Percentiles rank a stretch among this genome's conserved stretches.
Evolutionary conservation across 108 stramenopile genomes (phyloP).

Genomic region (Pseudonitzschia multiseries): DNA sequence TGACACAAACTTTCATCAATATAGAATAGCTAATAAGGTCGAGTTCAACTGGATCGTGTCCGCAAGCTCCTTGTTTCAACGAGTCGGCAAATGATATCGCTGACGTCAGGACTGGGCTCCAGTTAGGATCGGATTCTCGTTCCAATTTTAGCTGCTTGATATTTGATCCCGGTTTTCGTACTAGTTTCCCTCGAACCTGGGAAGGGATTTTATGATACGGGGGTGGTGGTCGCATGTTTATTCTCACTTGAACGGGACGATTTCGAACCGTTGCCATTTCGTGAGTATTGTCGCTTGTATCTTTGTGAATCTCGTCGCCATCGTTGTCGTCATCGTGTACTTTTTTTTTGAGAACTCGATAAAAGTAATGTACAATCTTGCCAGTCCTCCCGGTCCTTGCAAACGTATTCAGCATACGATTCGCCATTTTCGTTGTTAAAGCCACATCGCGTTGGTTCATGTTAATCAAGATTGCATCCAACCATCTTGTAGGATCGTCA

Average conservation of each 20-base stretch:
- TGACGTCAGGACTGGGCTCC: constrained; percentile 66
- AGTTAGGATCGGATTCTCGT: constrained; percentile 68
- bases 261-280: constrained; percentile 34
- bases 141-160: constrained; percentile 62
- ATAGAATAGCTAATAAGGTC: constrained; percentile 63
- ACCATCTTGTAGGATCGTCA: constrained; percentile 85
- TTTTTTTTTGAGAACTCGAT: constrained; percentile 55
- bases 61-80: constrained; percentile 85
- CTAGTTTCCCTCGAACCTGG: constrained; percentile 53
- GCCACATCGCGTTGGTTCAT: constrained; percentile 75
- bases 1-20: constrained; percentile 79
- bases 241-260: constrained; percentile 44
- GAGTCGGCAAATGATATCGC: constrained; percentile 87
- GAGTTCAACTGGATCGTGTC: constrained; percentile 75
- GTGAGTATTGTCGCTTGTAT: constrained; percentile 13
- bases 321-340: constrained; percentile 21
- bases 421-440: constrained; percentile 58
- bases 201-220: constrained; percentile 81
- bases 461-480: constrained; percentile 84
- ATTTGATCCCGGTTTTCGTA: constrained; percentile 44
- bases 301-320: constrained; percentile 16
- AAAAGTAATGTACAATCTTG: constrained; percentile 77
- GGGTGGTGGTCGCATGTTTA: constrained; percentile 61
- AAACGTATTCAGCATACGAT: constrained; percentile 72
- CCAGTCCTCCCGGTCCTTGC: constrained; percentile 64